Conservation (phyloP, 2,329 filamentous ascomycete genomes). For the Penicillium verrucosum region DNA sequence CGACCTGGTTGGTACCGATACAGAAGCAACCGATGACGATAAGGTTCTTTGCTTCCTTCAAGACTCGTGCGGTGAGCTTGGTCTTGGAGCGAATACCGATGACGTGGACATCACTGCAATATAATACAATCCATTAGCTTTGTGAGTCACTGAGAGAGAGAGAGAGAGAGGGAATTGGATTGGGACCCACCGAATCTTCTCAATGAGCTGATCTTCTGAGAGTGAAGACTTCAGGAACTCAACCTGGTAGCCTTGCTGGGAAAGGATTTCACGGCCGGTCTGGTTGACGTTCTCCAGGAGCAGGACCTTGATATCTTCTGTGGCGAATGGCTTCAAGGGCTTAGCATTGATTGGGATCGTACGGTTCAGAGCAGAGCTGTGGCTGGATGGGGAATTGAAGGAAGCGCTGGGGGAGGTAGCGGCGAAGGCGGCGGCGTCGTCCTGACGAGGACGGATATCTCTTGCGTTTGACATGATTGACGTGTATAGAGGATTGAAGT, state of each 20-base stretch:
- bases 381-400: conserved; percentile 71
- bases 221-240: conserved; percentile 86
- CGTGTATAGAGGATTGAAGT: not conserved
- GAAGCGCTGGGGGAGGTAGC: conserved; percentile 72
- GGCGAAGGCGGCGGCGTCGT: conserved; percentile 49
- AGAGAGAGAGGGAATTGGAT: not conserved
- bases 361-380: conserved; percentile 47
- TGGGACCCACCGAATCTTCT: conserved; percentile 80
- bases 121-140: not conserved
- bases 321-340: conserved; percentile 90
- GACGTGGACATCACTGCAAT: conserved; percentile 79
- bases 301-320: conserved; percentile 92
- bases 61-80: conserved; percentile 79
- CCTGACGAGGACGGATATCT: conserved; percentile 35
- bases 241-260: conserved; percentile 88
- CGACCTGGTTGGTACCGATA: conserved; percentile 74
- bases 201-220: conserved; percentile 87
- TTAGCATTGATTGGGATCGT: conserved; percentile 55
- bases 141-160: not conserved
- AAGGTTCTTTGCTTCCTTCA: conserved; percentile 86
- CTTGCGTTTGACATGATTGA: conserved; percentile 32
- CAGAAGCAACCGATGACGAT: conserved; percentile 98
- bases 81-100: conserved; percentile 98
- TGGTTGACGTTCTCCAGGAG: conserved; percentile 94
- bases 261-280: conserved; percentile 79